A percentile compares a stretch with the other conserved stretches of the same genome.
phyloP scores from a whole-genome alignment of 768 basidiomycete species.

The Boletus rex-veris region DNA sequence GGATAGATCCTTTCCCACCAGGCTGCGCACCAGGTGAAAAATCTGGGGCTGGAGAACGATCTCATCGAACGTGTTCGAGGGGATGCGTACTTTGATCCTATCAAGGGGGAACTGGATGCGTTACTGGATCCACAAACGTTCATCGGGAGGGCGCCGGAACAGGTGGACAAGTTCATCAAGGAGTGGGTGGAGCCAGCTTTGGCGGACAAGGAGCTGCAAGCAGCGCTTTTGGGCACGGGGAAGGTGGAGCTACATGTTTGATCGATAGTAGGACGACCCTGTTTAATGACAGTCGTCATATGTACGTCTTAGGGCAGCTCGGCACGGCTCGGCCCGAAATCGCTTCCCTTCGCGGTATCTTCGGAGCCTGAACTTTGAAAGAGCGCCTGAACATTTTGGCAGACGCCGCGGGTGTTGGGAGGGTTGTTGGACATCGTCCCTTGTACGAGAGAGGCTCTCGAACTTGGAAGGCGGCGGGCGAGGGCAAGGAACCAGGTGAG shows the following conservation, averaged over 20 bases:
- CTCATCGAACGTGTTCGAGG: conserved; percentile 81
- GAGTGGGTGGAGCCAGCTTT: conserved; percentile 89
- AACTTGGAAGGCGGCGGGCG: neutral
- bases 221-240: conserved; percentile 46
- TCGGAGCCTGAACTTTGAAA: conserved; percentile 23
- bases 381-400: conserved; percentile 3
- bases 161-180: conserved; percentile 83
- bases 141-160: conserved; percentile 91
- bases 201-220: conserved; percentile 50
- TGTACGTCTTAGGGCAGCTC: conserved; percentile 1
- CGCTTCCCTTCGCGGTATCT: conserved; percentile 13
- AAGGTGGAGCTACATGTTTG: conserved; percentile 65
- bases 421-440: neutral
- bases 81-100: conserved; percentile 87
- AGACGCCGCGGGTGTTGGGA: neutral
- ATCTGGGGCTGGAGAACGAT: conserved; percentile 93
- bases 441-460: neutral
- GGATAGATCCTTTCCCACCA: conserved; percentile 88
- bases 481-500: conserved; percentile 8
- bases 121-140: conserved; percentile 86
- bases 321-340: conserved; percentile 18
- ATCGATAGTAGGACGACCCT: neutral
- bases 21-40: conserved; percentile 91
- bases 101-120: conserved; percentile 72
- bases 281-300: neutral